Evolutionary conservation across 78 protist species (phyloP).

Genomic region (Dictyostelium citrinum): DNA sequence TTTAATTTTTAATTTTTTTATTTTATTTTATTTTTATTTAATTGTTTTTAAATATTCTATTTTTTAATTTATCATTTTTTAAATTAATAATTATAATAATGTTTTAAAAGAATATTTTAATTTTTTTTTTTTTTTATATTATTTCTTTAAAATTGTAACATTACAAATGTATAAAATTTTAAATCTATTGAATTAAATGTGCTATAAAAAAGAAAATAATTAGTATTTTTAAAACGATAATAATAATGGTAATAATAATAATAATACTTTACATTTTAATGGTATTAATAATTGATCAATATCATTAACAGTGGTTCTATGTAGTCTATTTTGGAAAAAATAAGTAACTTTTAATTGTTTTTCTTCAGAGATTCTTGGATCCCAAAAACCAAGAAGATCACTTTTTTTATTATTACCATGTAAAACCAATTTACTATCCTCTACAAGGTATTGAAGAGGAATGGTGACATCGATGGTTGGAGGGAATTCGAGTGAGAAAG

Average conservation of each 20-base stretch:
- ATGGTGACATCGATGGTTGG: conserved; percentile 57
- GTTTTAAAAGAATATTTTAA: neutral
- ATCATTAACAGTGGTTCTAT: conserved; percentile 25
- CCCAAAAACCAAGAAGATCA: conserved; percentile 70
- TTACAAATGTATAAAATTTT: neutral
- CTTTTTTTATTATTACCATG: conserved; percentile 51
- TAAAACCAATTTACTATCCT: conserved; percentile 47
- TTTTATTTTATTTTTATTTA: neutral
- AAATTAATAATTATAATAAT: neutral
- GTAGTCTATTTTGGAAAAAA: conserved; percentile 56
- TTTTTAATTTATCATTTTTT: neutral
- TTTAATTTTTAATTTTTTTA: neutral
- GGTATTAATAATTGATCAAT: conserved; percentile 55
- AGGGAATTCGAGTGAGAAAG: neutral
- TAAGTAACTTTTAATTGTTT: conserved; percentile 62
- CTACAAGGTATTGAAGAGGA: conserved; percentile 68
- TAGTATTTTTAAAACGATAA: neutral
- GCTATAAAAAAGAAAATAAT: neutral
- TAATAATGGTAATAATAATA: neutral
- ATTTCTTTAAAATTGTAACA: neutral
- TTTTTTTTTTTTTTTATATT: neutral
- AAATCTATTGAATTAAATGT: neutral
- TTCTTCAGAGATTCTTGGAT: conserved; percentile 56
- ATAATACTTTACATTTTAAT: conserved; percentile 49
- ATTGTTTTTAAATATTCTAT: neutral